A percentile compares a stretch with the other conserved stretches of the same genome.
Conservation (phyloP, 2,329 filamentous ascomycete genomes). For the Epichloe festucae region DNA sequence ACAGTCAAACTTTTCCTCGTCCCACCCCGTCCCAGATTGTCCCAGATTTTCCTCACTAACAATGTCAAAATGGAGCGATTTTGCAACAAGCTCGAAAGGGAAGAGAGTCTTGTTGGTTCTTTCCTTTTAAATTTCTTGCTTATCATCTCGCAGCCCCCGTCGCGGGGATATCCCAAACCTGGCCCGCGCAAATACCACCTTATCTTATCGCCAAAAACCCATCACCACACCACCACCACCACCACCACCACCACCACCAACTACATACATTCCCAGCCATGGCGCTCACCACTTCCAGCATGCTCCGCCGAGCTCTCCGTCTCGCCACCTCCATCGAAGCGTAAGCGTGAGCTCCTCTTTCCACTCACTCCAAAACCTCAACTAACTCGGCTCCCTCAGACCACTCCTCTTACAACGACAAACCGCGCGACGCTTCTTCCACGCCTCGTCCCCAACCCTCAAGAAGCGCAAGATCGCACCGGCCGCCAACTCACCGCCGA, state of each 20-base stretch:
- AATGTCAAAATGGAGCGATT: too few species aligned
- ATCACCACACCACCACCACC: not conserved
- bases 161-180: not conserved
- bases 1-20: too few species aligned
- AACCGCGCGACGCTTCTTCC: slow-evolving; percentile 20
- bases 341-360: slow-evolving; percentile 7
- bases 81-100: too few species aligned
- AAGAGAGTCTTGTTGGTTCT: too few species aligned
- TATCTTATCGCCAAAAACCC: not conserved
- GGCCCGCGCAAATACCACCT: not conserved
- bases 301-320: not conserved
- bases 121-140: too few species aligned
- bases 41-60: too few species aligned
- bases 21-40: too few species aligned
- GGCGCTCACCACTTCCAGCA: not conserved
- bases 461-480: slow-evolving; percentile 28
- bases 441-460: slow-evolving; percentile 14
- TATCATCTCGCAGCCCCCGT: too few species aligned
- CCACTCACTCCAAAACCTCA: not conserved
- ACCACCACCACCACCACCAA: not conserved
- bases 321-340: slow-evolving; percentile 9
- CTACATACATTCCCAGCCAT: not conserved
- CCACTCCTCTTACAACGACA: not conserved
- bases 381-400: not conserved
- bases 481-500: slow-evolving; percentile 17